Conservation (phyloP, 2,329 filamentous ascomycete species). For the Elsinoe ampelina region DNA sequence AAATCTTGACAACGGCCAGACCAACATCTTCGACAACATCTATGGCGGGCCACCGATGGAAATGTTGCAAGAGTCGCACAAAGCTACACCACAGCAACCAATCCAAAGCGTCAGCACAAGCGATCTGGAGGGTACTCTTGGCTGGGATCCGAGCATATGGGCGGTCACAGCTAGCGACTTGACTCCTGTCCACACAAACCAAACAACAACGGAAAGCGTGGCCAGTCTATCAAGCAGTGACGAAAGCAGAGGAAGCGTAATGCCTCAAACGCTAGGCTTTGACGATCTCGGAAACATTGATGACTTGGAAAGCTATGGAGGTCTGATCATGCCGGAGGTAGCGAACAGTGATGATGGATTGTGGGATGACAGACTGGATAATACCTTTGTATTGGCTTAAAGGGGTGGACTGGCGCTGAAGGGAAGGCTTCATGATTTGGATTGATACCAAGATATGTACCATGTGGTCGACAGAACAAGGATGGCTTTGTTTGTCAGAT, state of each 20-base stretch:
- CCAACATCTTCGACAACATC: conserved; percentile 77
- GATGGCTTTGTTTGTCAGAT: neutral
- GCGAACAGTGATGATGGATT: conserved; percentile 17
- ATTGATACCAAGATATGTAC: conserved; percentile 4
- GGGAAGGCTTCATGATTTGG: neutral
- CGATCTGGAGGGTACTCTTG: conserved; percentile 12
- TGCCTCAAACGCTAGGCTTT: conserved; percentile 45
- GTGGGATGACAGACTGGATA: conserved; percentile 13
- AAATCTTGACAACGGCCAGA: conserved; percentile 67
- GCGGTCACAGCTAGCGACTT: conserved; percentile 15
- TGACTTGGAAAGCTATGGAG: conserved; percentile 20
- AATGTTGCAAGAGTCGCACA: conserved; percentile 26
- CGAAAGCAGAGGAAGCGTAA: conserved; percentile 10
- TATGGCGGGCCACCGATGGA: conserved; percentile 55
- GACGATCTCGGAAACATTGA: conserved; percentile 30
- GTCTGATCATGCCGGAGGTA: conserved; percentile 24
- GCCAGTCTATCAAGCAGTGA: conserved; percentile 50
- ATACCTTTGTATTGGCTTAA: conserved; percentile 3
- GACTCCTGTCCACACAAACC: conserved; percentile 24
- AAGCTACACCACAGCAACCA: neutral
- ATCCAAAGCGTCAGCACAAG: conserved; percentile 14
- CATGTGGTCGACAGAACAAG: neutral
- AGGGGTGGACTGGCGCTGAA: neutral
- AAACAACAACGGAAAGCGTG: conserved; percentile 39
- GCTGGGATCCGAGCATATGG: conserved; percentile 25